Base-by-base conservation (phyloP, 2,329 filamentous ascomycete species). In the Xylariaceae sp. region DNA sequence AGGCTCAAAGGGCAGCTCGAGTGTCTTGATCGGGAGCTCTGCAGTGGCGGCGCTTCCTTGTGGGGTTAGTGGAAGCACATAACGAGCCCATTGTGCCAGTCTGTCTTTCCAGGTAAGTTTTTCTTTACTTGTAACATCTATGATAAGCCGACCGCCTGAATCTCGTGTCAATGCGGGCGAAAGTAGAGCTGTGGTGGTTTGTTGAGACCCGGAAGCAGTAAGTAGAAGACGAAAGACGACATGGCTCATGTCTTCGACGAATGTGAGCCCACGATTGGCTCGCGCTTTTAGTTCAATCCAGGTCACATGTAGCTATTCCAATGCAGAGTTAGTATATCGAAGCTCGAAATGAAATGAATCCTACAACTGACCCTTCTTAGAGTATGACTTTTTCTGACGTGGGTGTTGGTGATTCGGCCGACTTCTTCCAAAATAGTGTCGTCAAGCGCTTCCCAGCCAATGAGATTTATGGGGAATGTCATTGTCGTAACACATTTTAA, bases 221-320 rank as follows among this genome's bases (percentile, higher is more conserved):
- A 73, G 64, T 2, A 83, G 63, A 3, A 82, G 70, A 24, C 81
- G 76, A 40, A 73, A 64, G 13, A 80, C 77, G 11, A 76, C 66
- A 35, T 82, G 77, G 27, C 69, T 69, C 1, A 69, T 62, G 47
- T 74, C 69, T 61, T 82, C 77, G 5, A 72, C 64, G 15, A 2
- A 24, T 2, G 27, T 21, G 11, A 53, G 27, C 10, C 50, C 43
- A 21, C 45, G 23, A 11, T 54, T 46, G 21, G 61, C 56, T 7
- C 55, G 45, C 3, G 44, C 44, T 9, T 60, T 47, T 2, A 62
- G 9, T 24, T 71, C 64, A 8, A 81, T 66, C 78, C 79, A 81
- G 5, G 72, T 73, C 9, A 81, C 69, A 9, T 65, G 50, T 16
- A 75, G 55, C 65, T 69, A 50, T 36, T 27, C 8, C 9, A 10